Evolutionary conservation across 106 monocot species (phyloP).

Genomic region (Allium cepa): DNA sequence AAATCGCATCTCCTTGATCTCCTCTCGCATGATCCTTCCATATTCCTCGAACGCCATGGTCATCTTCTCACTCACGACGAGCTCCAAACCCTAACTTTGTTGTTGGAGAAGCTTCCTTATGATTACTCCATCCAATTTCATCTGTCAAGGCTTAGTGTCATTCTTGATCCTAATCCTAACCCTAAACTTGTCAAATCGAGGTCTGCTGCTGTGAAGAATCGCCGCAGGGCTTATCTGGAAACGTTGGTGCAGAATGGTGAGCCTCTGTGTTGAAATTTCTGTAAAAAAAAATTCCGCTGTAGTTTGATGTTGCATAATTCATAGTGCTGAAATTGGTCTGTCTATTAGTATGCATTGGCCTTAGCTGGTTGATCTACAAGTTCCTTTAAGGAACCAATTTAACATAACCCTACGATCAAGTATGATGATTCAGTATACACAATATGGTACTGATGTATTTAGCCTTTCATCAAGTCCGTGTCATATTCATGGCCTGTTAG

Average conservation of each 20-base stretch:
- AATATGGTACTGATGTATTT: no score
- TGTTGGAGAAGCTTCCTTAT: constrained; percentile 2
- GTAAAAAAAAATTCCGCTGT: no score
- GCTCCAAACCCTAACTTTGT: constrained; percentile 32
- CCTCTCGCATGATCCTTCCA: constrained; percentile 69
- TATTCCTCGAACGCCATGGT: constrained; percentile 95
- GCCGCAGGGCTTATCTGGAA: constrained; percentile 77
- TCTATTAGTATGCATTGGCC: no score
- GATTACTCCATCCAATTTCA: constrained; percentile 59
- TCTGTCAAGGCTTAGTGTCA: constrained; percentile 30
- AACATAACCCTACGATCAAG: no score
- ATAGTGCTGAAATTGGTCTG: no score
- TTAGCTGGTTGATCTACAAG: no score
- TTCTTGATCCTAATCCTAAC: constrained; percentile 24
- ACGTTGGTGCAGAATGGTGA: constrained; percentile 16
- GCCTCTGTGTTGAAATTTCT: no score
- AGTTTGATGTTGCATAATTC: no score
- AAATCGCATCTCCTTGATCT: constrained; percentile 64
- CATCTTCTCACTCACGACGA: constrained; percentile 48
- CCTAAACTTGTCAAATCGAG: constrained; percentile 13
- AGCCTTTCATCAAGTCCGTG: no score
- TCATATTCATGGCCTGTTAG: no score
- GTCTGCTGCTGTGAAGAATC: constrained; percentile 52
- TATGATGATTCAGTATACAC: no score
- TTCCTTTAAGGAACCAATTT: no score